Base-by-base conservation (phyloP, 2,329 filamentous ascomycete species). In the Exophiala lecanii-corni region DNA sequence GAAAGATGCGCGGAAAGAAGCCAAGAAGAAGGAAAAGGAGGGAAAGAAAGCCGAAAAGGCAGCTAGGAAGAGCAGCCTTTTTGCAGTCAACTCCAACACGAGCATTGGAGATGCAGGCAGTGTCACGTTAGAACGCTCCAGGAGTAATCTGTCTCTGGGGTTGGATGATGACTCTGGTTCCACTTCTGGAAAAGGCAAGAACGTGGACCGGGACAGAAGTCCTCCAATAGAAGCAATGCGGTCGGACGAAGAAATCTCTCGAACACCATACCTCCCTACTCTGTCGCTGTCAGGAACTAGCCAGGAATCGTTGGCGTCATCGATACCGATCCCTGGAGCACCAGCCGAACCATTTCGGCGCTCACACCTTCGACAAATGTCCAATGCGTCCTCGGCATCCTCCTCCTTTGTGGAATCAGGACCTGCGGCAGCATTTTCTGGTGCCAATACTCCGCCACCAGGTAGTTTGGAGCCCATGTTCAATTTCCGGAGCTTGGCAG, bases 401-500 rank as follows among this genome's bases (percentile, higher is more conserved):
- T 94, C 89, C 0, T 94, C 87, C 0, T 71, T 82, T 9, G 72
- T 79, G 1, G 87, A 91, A 38, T 86, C 82, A 21, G 69, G 73
- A 1, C 69, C 72, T 71, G 35, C 71, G 70, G 44, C 33, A 16
- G 31, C 42, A 20, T 49, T 51, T 34, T 38, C 45, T 9, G 49
- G 49, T 21, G 1, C 46, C 33, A 40, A 43, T 82, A 62, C 12
- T 66, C 68, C 42, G 68, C 71, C 13, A 70, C 67, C 13, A 54
- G 50, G 47, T 34, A 51, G 46, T 69, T 73, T 74, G 0, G 89
- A 96, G 59, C 79, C 88, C 2, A 80, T 95, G 77, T 92, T 94
- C 65, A 96, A 95, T 62, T 96, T 96, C 60, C 76, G 81, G 43
- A 95, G 88, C 55, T 69, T 97, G 16, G 86, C 87, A 2, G 86